Evolutionary conservation across 768 basidiomycete species (phyloP), one percentile per base, ranked within the genome.

Genomic region (Tylopilus cervinicoccineus): DNA sequence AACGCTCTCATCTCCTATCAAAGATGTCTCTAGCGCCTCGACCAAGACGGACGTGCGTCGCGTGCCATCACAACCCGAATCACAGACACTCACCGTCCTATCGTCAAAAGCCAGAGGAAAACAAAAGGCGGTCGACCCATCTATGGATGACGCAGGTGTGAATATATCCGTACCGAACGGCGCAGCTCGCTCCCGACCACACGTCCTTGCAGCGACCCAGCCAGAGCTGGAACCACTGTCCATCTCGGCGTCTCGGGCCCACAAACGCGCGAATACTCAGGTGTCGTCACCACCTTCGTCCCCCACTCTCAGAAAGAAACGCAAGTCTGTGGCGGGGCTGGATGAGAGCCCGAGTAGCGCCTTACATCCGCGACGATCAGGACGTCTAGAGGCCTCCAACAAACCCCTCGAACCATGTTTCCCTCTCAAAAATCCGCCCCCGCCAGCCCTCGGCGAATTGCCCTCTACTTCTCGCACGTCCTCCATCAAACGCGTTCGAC

Each of bases 401-500:
- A 62, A 58, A 24, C 50, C 52, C 0, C 48, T 49, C 8, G 53
- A 58, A 9, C 37, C 45, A 0, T 14, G 11, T 12, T 44, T 36
- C 7, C 36, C 49, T 23, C 27, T 38, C 8, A 38, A 32, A 22
- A 34, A 9, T 5, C 33, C 24, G 3, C 36, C 39, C 12, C 39
- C 36, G n/a, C 47, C 36, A 2, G 20, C 26, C 22, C 40, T n/a
- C 1, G 40, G 28, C 17, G 45, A 49, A 19, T 24, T 33, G 0
- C 50, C 47, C 1, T 46, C 44, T 4, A n/a, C 60, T 9, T 45
- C 59, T 3, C 57, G 52, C 23, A 52, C 52, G 19, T 51, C 62
- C 0, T 61, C 60, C 26, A 74, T 88, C 48, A 82, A 77, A 61
- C 80, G 88, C 44, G 73, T 89, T 40, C 79, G 65, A 6, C 72